Evolutionary conservation across 2,329 filamentous ascomycete genomes (phyloP).

Genomic region (Uncinocarpus reesii): DNA sequence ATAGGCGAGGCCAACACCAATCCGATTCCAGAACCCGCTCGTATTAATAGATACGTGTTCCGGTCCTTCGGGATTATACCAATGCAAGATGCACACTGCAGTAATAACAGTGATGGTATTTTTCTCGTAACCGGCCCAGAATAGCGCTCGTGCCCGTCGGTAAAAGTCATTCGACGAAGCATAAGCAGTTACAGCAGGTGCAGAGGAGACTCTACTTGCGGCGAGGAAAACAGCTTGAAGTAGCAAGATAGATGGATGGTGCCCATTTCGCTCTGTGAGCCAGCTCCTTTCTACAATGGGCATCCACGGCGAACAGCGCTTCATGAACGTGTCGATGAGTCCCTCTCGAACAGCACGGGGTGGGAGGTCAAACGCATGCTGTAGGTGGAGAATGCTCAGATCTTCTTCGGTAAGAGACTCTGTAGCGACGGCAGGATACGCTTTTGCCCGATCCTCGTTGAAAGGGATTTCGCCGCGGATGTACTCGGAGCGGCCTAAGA

Average conservation of each 20-base stretch:
- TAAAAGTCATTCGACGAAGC: slow-evolving; percentile 26
- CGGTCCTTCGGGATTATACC: slow-evolving; percentile 29
- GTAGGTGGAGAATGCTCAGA: slow-evolving; percentile 21
- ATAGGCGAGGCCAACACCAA: slow-evolving; percentile 36
- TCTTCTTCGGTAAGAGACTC: slow-evolving; percentile 24
- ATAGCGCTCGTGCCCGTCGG: slow-evolving; percentile 27
- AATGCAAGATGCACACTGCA: slow-evolving; percentile 27
- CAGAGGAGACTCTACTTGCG: slow-evolving; percentile 33
- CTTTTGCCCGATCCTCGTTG: slow-evolving; percentile 23
- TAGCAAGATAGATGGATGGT: slow-evolving; percentile 24
- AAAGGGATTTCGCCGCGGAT: slow-evolving; percentile 22
- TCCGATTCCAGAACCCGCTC: slow-evolving; percentile 37
- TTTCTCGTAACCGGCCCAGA: slow-evolving; percentile 27
- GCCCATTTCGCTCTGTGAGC: slow-evolving; percentile 22
- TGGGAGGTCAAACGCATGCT: slow-evolving; percentile 24
- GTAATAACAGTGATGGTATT: slow-evolving; percentile 26
- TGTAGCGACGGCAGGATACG: slow-evolving; percentile 20
- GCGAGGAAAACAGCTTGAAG: slow-evolving; percentile 36
- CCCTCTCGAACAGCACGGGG: slow-evolving; percentile 23
- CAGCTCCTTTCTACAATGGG: slow-evolving; percentile 25
- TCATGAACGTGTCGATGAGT: slow-evolving; percentile 26
- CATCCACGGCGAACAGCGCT: slow-evolving; percentile 27
- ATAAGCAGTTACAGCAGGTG: slow-evolving; percentile 23
- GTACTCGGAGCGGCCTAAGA: slow-evolving; percentile 25
- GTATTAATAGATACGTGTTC: slow-evolving; percentile 35